phyloP scores from a whole-genome alignment of 208 protist genomes.

The Histomonas meleagridis region DNA sequence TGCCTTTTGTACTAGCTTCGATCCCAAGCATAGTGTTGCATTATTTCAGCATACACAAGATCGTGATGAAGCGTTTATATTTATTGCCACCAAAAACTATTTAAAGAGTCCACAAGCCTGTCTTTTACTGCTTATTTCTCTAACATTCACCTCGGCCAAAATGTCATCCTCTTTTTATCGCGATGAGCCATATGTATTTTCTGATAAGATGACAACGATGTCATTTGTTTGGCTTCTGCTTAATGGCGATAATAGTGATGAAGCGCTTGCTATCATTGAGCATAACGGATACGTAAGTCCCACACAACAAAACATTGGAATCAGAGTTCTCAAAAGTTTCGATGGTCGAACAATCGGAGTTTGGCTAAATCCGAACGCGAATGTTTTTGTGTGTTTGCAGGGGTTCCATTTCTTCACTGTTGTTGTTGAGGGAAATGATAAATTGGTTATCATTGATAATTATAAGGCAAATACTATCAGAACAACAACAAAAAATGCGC shows the following conservation, averaged over 20 bases:
- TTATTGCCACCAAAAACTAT: background rate
- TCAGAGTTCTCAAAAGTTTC: background rate
- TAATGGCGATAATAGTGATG: background rate
- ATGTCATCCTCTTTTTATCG: background rate
- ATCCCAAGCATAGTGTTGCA: background rate
- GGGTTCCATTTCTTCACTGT: background rate
- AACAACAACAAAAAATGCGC: too few relatives aligned
- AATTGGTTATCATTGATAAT: too few relatives aligned
- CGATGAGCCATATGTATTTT: background rate
- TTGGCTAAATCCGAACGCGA: background rate
- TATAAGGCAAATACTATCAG: too few relatives aligned
- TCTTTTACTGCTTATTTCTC: background rate
- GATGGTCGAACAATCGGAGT: background rate
- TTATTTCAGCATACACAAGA: background rate
- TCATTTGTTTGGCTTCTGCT: background rate
- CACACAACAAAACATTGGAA: background rate
- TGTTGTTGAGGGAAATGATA: too few relatives aligned
- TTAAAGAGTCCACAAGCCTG: background rate
- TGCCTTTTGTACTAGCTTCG: background rate
- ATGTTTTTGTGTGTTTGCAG: background rate
- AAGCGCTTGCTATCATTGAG: background rate
- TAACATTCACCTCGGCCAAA: background rate
- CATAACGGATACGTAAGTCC: background rate
- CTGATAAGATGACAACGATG: background rate
- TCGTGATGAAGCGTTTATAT: background rate